A percentile compares a stretch with the other conserved stretches of the same genome.
These are phyloP conservation scores for Austroboletus niveus DNA, from an alignment of 1,284 basidiomycete genomes.

Conservation along the genomic window DNA sequence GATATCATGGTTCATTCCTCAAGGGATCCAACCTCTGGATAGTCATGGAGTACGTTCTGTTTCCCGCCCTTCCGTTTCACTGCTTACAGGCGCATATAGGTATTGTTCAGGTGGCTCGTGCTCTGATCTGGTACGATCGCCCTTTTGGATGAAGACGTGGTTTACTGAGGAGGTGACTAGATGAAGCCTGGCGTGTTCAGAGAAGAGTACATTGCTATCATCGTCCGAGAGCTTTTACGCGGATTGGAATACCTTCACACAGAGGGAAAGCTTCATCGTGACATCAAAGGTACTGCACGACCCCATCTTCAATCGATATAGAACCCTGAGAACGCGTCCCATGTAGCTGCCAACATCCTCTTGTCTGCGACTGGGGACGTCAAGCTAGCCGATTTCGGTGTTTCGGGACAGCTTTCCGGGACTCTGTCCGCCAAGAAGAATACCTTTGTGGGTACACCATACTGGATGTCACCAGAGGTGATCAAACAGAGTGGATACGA, in stretches of 20 bases:
- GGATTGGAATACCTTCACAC: constrained; percentile 95
- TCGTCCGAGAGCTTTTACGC: constrained; percentile 86
- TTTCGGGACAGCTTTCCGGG: constrained; percentile 96
- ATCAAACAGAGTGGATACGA: constrained; percentile 99
- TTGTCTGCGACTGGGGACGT: constrained; percentile 95
- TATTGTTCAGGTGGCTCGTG: constrained; percentile 86
- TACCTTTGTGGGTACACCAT: constrained; percentile 95
- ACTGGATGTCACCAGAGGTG: constrained; percentile 99
- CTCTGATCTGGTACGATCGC: constrained; percentile 67
- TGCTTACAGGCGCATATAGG: constrained; percentile 38
- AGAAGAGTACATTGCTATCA: constrained; percentile 98
- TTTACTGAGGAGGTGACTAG: constrained; percentile 43
- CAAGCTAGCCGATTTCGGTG: constrained; percentile 98
- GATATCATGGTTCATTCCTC: constrained; percentile 91
- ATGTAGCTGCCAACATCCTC: constrained; percentile 88
- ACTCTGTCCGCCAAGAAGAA: constrained; percentile 98
- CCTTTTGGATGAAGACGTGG: constrained; percentile 5
- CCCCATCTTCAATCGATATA: background rate
- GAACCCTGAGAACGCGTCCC: constrained; percentile 3
- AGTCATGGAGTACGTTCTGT: constrained; percentile 86
- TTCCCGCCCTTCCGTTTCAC: constrained; percentile 5
- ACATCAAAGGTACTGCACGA: constrained; percentile 82
- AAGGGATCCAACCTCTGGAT: constrained; percentile 98
- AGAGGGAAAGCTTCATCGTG: constrained; percentile 95
- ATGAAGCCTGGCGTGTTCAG: constrained; percentile 98